phyloP scores from a whole-genome alignment of 208 protist species.

The Phytomonas sp. region DNA sequence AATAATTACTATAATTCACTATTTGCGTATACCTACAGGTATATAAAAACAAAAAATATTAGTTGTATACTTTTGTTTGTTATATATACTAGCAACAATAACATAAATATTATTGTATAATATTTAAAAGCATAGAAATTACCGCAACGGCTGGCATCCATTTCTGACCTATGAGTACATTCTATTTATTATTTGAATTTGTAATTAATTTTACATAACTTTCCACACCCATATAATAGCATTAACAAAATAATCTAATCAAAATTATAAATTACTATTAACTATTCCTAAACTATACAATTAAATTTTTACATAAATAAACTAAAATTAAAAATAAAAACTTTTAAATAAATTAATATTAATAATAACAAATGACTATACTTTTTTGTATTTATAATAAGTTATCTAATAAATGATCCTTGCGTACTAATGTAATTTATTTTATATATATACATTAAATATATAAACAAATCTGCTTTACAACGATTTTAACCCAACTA shows the following conservation, averaged over 20 bases:
- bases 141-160: constrained; percentile 73
- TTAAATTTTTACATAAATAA: constrained; percentile 33
- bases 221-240: constrained; percentile 59
- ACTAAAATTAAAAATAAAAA: constrained; percentile 46
- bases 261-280: constrained; percentile 77
- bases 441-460: constrained; percentile 60
- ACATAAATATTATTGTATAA: constrained; percentile 57
- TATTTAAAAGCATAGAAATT: constrained; percentile 75
- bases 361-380: constrained; percentile 55
- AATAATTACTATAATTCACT: constrained; percentile 57
- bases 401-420: constrained; percentile 61
- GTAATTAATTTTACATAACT: constrained; percentile 28
- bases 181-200: constrained; percentile 37
- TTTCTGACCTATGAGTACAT: constrained; percentile 58
- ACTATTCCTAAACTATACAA: constrained; percentile 52
- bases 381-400: constrained; percentile 12
- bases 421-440: constrained; percentile 69
- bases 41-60: constrained; percentile 36
- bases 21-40: constrained; percentile 39
- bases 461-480: constrained; percentile 88
- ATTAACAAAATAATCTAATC: constrained; percentile 75
- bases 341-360: constrained; percentile 54
- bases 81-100: constrained; percentile 33
- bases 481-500: constrained; percentile 88
- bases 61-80: constrained; percentile 39